Evolutionary conservation across 345 rosid genomes (phyloP), one percentile per base, ranked within the genome.

Genomic region (Citrus australasica): DNA sequence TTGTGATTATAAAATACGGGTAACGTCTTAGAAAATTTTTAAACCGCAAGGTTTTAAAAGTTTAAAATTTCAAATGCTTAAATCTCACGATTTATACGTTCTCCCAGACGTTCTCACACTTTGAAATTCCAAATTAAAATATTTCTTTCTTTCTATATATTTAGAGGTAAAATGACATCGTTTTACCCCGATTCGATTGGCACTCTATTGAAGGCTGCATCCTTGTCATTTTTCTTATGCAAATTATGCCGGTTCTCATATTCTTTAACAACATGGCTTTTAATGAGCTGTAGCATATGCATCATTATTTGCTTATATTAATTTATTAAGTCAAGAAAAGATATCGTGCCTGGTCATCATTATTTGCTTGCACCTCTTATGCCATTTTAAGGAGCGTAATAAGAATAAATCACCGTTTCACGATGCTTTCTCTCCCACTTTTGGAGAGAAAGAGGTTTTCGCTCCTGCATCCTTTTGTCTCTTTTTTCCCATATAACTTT

Each of bases 81-180:
- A 37, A 37, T 0, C 0, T 0, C 0, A 37, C 2, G 0, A 0
- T 37, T 7, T 37, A 37, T 7, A 1, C 0, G 2, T 35, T 35
- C 1, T 35, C 2, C 0, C 1, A 6, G 1, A 35, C 2, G 2
- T 6, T 7, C 9, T 37, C 8, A 0, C 9, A 37, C 0, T 37
- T 37, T 37, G 0, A 37, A 37, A 37, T 37, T 37, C 0, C 0
- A 0, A 0, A 7, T 37, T 37, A 0, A 1, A 37, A 37, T 7
- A 1, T 1, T 1, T 35, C 1, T 35, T 0, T 5, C 37, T 35
- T 0, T 33, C 6, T 33, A 33, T 5, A 5, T 35, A 40, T 9
- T 0, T 46, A 13, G 0, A 46, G 17, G 17, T 46, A 11, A 46
- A 46, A 13, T 46, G 51, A 4, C 17, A 13, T 46, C 51, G 51